These are phyloP conservation scores for Penicillium sp. DNA, from an alignment of 2,329 filamentous ascomycete species.

Conservation along the genomic window DNA sequence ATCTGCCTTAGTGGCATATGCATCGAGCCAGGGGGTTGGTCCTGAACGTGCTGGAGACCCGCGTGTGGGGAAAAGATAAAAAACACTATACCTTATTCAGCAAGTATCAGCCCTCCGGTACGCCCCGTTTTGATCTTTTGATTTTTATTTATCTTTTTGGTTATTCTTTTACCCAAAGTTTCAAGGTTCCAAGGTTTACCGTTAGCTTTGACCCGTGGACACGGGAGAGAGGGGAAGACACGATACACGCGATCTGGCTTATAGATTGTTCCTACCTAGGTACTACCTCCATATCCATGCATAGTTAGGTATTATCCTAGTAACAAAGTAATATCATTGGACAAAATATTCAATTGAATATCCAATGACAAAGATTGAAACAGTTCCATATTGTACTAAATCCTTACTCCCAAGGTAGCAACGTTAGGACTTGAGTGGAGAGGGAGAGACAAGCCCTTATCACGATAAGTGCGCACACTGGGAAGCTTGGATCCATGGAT, in stretches of 20 bases:
- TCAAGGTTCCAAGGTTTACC: not conserved
- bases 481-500: not conserved
- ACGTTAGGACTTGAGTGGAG: not conserved
- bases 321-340: not conserved
- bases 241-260: conserved; percentile 2
- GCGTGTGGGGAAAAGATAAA: conserved; percentile 1
- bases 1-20: not conserved
- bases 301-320: not conserved
- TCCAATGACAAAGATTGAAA: not conserved
- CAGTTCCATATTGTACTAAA: not conserved
- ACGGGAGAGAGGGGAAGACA: not conserved
- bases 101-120: conserved; percentile 3
- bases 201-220: not conserved
- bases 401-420: conserved; percentile 5
- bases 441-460: conserved; percentile 5
- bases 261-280: not conserved
- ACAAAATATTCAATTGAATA: not conserved
- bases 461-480: conserved; percentile 3
- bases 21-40: conserved; percentile 12
- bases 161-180: not conserved
- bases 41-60: conserved; percentile 19
- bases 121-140: conserved; percentile 1
- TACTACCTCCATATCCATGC: not conserved
- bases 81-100: not conserved
- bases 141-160: not conserved